phyloP scores from a whole-genome alignment of 768 basidiomycete genomes.

The Leccinum imitatum region DNA sequence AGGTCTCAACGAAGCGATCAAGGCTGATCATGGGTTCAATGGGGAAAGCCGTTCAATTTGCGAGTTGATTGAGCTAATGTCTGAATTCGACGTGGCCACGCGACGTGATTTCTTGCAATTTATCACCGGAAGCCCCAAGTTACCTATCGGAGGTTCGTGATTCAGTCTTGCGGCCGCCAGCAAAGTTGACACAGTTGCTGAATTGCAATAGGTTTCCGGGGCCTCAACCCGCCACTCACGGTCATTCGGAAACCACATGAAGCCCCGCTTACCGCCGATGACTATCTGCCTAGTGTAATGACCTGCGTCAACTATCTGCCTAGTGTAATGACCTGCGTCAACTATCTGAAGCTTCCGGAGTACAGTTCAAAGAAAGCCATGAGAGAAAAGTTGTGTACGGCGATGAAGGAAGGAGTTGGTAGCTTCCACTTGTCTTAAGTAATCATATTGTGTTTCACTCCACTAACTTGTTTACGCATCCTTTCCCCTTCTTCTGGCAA shows the following conservation, averaged over 20 bases:
- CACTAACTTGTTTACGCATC: slow-evolving; percentile 26
- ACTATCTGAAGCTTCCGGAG: slow-evolving; percentile 94
- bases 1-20: slow-evolving; percentile 89
- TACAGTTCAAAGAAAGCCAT: slow-evolving; percentile 87
- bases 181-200: not conserved
- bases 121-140: slow-evolving; percentile 94
- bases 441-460: slow-evolving; percentile 23
- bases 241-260: slow-evolving; percentile 98
- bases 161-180: not conserved
- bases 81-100: slow-evolving; percentile 66
- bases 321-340: slow-evolving; percentile 98
- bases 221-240: slow-evolving; percentile 89
- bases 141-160: slow-evolving; percentile 87
- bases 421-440: slow-evolving; percentile 92
- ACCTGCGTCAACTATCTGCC: slow-evolving; percentile 97
- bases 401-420: slow-evolving; percentile 92
- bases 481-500: slow-evolving; percentile 12
- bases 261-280: slow-evolving; percentile 84
- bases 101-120: slow-evolving; percentile 93
- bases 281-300: slow-evolving; percentile 97
- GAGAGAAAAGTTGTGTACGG: slow-evolving; percentile 76
- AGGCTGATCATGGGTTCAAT: slow-evolving; percentile 98
- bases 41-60: slow-evolving; percentile 90
- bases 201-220: slow-evolving; percentile 74
- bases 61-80: slow-evolving; percentile 84